Evolutionary conservation across 805 yeast species (phyloP).

Genomic region (Candida orba): DNA sequence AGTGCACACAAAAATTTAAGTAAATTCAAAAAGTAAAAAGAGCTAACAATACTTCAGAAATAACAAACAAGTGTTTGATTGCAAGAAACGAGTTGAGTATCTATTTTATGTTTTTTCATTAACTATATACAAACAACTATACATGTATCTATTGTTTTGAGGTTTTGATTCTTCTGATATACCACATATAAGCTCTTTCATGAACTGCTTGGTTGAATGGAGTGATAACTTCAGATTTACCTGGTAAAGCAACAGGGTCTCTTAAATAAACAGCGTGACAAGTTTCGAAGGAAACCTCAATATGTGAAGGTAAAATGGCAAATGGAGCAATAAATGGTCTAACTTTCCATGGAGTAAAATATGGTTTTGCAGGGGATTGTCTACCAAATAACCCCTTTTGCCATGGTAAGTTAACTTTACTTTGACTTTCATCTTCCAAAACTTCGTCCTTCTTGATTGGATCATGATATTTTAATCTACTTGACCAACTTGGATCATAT

Average conservation of each 20-base stretch:
- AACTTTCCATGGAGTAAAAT: slow-evolving; percentile 96
- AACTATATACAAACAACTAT: slow-evolving; percentile 1
- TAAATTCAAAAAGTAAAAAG: too few relatives aligned
- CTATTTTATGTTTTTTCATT: not conserved
- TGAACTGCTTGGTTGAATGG: slow-evolving; percentile 80
- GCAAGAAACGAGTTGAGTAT: too few relatives aligned
- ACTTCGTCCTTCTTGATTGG: slow-evolving; percentile 39
- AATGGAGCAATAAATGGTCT: slow-evolving; percentile 90
- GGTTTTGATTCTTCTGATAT: slow-evolving; percentile 60
- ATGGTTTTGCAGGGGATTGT: slow-evolving; percentile 65
- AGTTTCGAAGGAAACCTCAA: slow-evolving; percentile 83
- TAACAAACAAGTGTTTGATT: not conserved
- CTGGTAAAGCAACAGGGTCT: slow-evolving; percentile 96
- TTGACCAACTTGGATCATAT: slow-evolving; percentile 46
- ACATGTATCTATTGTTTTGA: slow-evolving; percentile 10
- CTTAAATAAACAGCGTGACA: slow-evolving; percentile 96
- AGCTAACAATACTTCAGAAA: too few relatives aligned
- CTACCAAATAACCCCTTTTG: slow-evolving; percentile 78
- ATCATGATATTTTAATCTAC: slow-evolving; percentile 35
- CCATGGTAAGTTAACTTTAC: slow-evolving; percentile 69
- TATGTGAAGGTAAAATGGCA: slow-evolving; percentile 85
- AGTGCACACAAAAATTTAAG: too few relatives aligned
- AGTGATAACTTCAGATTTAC: slow-evolving; percentile 89
- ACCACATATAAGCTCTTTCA: slow-evolving; percentile 93
- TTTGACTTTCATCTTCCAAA: slow-evolving; percentile 42